Evolutionary conservation across 805 yeast genomes (phyloP).

Genomic region (Komagataella populi): DNA sequence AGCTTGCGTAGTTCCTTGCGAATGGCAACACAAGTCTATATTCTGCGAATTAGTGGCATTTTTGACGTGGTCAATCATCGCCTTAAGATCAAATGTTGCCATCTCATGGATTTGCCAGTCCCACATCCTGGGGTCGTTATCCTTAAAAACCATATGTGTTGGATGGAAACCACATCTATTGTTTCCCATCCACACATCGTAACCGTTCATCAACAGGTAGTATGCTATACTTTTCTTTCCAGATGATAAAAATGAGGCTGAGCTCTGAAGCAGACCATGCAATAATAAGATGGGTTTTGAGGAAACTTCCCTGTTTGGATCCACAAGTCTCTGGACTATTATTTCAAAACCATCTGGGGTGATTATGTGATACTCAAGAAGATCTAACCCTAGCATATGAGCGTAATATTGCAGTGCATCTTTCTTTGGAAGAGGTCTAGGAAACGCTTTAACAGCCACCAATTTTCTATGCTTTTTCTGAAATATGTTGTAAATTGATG

Average conservation of each 20-base stretch:
- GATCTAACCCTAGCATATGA: slow-evolving; percentile 39
- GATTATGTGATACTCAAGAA: slow-evolving; percentile 43
- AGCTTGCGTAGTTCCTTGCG: slow-evolving; percentile 88
- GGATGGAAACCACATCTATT: slow-evolving; percentile 81
- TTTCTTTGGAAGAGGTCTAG: slow-evolving; percentile 15
- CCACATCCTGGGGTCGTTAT: slow-evolving; percentile 55
- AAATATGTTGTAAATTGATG: slow-evolving; percentile 9
- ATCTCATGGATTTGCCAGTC: slow-evolving; percentile 85
- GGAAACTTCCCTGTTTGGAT: slow-evolving; percentile 11
- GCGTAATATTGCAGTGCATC: slow-evolving; percentile 56
- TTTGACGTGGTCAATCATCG: slow-evolving; percentile 51
- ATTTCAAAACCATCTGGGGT: slow-evolving; percentile 76
- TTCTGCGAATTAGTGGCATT: slow-evolving; percentile 23
- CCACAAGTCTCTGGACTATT: slow-evolving; percentile 46
- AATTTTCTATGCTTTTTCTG: slow-evolving; percentile 2
- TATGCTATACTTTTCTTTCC: slow-evolving; percentile 72
- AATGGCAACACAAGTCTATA: slow-evolving; percentile 64
- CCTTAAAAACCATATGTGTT: slow-evolving; percentile 35
- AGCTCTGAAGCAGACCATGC: slow-evolving; percentile 82
- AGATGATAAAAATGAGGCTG: slow-evolving; percentile 75
- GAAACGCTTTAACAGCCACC: slow-evolving; percentile 15
- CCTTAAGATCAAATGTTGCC: slow-evolving; percentile 67
- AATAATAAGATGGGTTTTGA: slow-evolving; percentile 54
- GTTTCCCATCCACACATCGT: slow-evolving; percentile 86
- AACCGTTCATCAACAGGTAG: slow-evolving; percentile 39